Evolutionary conservation across 1,139 yeast species (phyloP).

Genomic region (Lodderomyces theae): DNA sequence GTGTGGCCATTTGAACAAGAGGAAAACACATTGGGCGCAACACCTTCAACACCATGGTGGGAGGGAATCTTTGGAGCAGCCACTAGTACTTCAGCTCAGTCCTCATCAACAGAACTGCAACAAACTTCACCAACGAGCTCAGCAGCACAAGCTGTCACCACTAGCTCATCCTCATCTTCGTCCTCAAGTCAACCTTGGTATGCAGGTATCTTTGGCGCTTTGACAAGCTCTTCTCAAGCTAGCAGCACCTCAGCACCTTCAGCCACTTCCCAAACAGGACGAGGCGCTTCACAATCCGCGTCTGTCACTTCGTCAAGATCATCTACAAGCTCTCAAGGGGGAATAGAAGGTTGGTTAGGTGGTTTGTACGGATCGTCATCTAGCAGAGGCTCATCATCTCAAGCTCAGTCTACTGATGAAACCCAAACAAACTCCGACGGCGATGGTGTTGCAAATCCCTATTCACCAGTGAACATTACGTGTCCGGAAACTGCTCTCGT

Average conservation of each 20-base stretch:
- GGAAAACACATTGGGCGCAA: constrained; percentile 6
- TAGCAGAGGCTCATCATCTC: not conserved
- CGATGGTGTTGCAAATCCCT: constrained; percentile 17
- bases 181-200: constrained; percentile 5
- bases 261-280: not conserved
- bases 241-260: constrained; percentile 3
- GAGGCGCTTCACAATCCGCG: not conserved
- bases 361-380: constrained; percentile 2
- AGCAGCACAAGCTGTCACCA: not conserved
- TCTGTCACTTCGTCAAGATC: not conserved
- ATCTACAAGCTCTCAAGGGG: not conserved
- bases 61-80: constrained; percentile 4
- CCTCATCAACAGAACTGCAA: not conserved
- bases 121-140: not conserved
- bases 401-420: constrained; percentile 9
- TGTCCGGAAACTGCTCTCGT: constrained; percentile 25
- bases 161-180: constrained; percentile 1
- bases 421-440: constrained; percentile 9
- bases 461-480: constrained; percentile 25
- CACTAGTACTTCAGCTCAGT: not conserved
- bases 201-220: constrained; percentile 1
- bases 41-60: constrained; percentile 7
- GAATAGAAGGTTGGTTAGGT: not conserved
- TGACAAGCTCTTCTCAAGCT: not conserved
- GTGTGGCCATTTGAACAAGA: constrained; percentile 6